Evolutionary conservation across 1,139 yeast species (phyloP), one percentile per base, ranked within the genome.

Genomic region (Sporopachydermia cereana): DNA sequence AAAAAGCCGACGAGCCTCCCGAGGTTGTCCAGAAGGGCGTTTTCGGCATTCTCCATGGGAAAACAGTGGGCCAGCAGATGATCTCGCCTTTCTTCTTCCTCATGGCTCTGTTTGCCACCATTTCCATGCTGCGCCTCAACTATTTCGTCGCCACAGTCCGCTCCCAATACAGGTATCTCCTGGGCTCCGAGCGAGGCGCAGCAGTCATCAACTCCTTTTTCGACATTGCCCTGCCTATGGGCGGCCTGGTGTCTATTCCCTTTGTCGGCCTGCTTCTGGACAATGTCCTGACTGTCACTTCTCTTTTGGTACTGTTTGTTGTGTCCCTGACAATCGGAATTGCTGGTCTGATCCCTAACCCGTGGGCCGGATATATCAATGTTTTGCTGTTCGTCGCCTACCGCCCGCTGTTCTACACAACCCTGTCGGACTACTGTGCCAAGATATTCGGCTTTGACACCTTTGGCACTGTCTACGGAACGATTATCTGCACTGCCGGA

Each of bases 371-470:
- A 47, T 55, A 75, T 1, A 57, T 72, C 60, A 79, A 79, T 21
- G 66, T 76, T 34, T 53, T 71, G 2, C 56, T 73, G 42, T 69
- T 77, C 58, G 81, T 75, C 42, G 63, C 74, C 39, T 77, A 75
- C 60, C 65, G 83, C 56, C 83, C 83, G 17, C 76, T 77, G 57
- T 77, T 74, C 57, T 77, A 77, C 57, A 77, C 83, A 16, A 74
- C 81, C 1, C 71, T 77, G 24, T 72, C 79, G 23, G 82, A 77
- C 56, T 73, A 70, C 52, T 74, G 81, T 57, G 80, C 79, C 36
- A 76, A 76, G 55, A 79, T 76, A 41, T 76, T 76, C 60, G 82
- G 82, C 1, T 76, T 74, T 54, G 78, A 74, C 49, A 76, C 77
- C n/a, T 76, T 76, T 56, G 82, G 82, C 27, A 73, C 78, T 2